phyloP scores from a whole-genome alignment of 208 protist genomes.

The Balamuthia mandrillaris region DNA sequence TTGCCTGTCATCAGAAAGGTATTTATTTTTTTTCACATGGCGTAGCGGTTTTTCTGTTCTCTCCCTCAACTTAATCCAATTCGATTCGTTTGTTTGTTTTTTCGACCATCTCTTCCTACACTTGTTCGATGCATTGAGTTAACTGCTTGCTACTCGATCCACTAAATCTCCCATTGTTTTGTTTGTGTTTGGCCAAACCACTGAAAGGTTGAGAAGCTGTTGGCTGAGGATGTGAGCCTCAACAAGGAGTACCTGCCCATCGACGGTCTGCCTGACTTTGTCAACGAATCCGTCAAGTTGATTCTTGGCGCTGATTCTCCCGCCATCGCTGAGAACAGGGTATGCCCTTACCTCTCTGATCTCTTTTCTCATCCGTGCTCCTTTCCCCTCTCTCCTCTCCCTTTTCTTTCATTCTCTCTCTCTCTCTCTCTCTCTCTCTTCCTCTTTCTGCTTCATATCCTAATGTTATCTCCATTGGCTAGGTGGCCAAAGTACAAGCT shows the following conservation, averaged over 20 bases:
- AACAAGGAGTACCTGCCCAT: constrained; percentile 97
- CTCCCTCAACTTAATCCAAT: neutral
- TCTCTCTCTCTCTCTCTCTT: neutral
- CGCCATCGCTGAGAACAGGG: constrained; percentile 58
- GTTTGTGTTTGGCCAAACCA: neutral
- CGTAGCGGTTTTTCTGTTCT: too few species aligned
- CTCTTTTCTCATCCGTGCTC: neutral
- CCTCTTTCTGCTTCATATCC: neutral
- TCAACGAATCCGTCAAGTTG: constrained; percentile 75
- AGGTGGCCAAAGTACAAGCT: constrained; percentile 78
- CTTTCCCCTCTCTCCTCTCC: neutral
- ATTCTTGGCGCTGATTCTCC: constrained; percentile 80
- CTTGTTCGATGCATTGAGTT: neutral
- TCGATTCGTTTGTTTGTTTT: neutral
- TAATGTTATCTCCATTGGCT: neutral
- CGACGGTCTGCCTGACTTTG: constrained; percentile 81
- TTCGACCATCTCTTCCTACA: neutral
- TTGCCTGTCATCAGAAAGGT: constrained; percentile 84
- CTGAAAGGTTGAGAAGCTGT: constrained; percentile 55
- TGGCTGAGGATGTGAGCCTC: constrained; percentile 44
- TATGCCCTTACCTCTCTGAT: neutral
- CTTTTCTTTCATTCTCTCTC: neutral
- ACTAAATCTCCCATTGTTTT: neutral
- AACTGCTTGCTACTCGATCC: too few species aligned
- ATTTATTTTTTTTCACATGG: neutral